These are phyloP conservation scores for Tetraselmis chui DNA, from an alignment of 139 green algal genomes.

Conservation along the genomic window DNA sequence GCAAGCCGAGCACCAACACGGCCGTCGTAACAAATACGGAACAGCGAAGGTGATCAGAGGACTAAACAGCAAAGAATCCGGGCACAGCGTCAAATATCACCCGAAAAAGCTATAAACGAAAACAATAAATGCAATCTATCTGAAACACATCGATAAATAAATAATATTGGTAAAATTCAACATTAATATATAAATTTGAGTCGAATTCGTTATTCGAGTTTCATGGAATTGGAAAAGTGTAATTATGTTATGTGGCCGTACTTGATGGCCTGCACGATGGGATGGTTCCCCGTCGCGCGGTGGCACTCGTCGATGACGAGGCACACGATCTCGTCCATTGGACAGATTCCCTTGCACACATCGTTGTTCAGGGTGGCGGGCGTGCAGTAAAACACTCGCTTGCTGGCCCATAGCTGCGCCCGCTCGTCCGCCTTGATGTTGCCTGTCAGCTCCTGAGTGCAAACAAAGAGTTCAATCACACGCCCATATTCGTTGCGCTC, in stretches of 20 bases:
- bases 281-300: constrained; percentile 59
- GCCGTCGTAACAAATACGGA: too few relatives aligned
- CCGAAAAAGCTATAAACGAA: too few relatives aligned
- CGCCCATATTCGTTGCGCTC: too few relatives aligned
- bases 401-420: constrained; percentile 45
- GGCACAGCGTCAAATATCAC: too few relatives aligned
- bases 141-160: too few relatives aligned
- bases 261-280: constrained; percentile 46
- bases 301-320: constrained; percentile 96
- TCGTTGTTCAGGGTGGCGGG: constrained; percentile 79
- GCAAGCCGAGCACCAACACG: too few relatives aligned
- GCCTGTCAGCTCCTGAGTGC: constrained; percentile 25
- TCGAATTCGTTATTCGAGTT: neutral
- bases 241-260: neutral
- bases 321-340: constrained; percentile 59
- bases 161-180: neutral
- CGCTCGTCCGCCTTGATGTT: constrained; percentile 24
- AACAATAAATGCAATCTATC: too few relatives aligned
- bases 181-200: neutral
- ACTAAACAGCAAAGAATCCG: too few relatives aligned
- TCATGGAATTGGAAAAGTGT: neutral
- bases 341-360: constrained; percentile 56
- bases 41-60: too few relatives aligned
- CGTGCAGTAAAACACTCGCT: constrained; percentile 85
- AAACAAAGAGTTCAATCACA: too few relatives aligned